Evolutionary conservation across 1,284 basidiomycete species (phyloP).

Genomic region (Melampsora americana): DNA sequence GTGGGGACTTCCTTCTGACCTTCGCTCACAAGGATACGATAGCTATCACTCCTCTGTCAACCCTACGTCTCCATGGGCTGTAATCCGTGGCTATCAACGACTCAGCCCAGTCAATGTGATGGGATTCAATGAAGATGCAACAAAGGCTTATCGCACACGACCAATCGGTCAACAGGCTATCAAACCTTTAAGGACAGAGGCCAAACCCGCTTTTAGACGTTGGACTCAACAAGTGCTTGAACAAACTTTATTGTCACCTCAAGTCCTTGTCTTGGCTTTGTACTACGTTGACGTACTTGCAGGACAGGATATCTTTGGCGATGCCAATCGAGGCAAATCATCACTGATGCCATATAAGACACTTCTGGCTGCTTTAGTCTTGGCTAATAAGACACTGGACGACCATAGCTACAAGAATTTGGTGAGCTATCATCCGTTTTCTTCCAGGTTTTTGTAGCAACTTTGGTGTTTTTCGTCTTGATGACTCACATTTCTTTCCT

Average conservation of each 20-base stretch:
- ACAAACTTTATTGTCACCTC: conserved; percentile 30
- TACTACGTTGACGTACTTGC: conserved; percentile 28
- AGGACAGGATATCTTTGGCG: conserved; percentile 34
- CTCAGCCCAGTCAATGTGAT: neutral
- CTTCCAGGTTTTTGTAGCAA: neutral
- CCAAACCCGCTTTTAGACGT: conserved; percentile 33
- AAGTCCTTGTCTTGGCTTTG: conserved; percentile 30
- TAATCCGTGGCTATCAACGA: neutral
- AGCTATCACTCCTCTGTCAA: too few relatives aligned
- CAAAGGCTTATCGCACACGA: conserved; percentile 9
- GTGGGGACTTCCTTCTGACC: neutral
- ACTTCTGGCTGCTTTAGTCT: conserved; percentile 26
- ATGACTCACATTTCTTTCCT: neutral
- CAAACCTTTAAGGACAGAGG: conserved; percentile 21
- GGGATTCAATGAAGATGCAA: conserved; percentile 28
- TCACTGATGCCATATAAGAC: conserved; percentile 34
- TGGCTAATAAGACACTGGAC: conserved; percentile 40
- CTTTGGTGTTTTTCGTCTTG: neutral
- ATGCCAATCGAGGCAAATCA: conserved; percentile 18
- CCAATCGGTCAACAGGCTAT: neutral
- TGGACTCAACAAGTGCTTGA: conserved; percentile 36
- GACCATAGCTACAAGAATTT: conserved; percentile 40
- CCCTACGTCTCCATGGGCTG: neutral
- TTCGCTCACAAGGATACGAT: neutral
- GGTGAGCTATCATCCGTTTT: conserved; percentile 6